Evolutionary conservation across 2,329 filamentous ascomycete genomes (phyloP).

Genomic region (Penicillium sclerotigenum): DNA sequence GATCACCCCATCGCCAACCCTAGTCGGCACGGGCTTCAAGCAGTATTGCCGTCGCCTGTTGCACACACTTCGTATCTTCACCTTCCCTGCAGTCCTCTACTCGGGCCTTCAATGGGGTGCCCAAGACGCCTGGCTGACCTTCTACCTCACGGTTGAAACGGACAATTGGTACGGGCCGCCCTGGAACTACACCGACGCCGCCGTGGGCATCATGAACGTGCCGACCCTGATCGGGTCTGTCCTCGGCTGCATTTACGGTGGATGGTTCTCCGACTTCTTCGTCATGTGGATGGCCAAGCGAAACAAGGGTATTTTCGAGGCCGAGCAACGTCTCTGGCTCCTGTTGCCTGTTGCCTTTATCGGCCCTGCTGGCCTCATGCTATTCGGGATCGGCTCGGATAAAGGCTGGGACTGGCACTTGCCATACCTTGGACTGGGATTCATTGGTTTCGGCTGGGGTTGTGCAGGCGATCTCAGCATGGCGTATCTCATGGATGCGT

Average conservation of each 20-base stretch:
- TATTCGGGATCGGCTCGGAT: constrained; percentile 54
- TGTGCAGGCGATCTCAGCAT: constrained; percentile 57
- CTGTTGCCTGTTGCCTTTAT: constrained; percentile 51
- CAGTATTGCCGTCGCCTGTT: constrained; percentile 55
- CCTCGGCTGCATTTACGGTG: constrained; percentile 56
- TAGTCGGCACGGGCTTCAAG: constrained; percentile 52
- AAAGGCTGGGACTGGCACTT: constrained; percentile 53
- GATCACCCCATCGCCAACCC: constrained; percentile 55
- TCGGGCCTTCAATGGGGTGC: constrained; percentile 59
- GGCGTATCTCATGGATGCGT: constrained; percentile 56
- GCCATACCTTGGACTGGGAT: constrained; percentile 55
- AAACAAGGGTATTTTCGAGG: constrained; percentile 54
- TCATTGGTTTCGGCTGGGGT: constrained; percentile 60
- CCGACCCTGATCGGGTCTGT: constrained; percentile 49
- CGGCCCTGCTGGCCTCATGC: constrained; percentile 51
- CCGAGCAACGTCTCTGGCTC: constrained; percentile 54
- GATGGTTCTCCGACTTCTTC: constrained; percentile 56
- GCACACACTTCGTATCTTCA: constrained; percentile 56
- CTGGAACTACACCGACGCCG: constrained; percentile 55
- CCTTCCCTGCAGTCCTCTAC: constrained; percentile 57
- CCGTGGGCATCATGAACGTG: constrained; percentile 58
- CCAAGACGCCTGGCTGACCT: constrained; percentile 59
- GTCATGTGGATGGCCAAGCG: constrained; percentile 55
- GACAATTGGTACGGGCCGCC: constrained; percentile 54
- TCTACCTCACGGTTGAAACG: constrained; percentile 58